Percentiles rank a stretch among this genome's conserved stretches.
Evolutionary conservation across 768 basidiomycete species (phyloP).

Genomic region (Solioccasus polychromus): DNA sequence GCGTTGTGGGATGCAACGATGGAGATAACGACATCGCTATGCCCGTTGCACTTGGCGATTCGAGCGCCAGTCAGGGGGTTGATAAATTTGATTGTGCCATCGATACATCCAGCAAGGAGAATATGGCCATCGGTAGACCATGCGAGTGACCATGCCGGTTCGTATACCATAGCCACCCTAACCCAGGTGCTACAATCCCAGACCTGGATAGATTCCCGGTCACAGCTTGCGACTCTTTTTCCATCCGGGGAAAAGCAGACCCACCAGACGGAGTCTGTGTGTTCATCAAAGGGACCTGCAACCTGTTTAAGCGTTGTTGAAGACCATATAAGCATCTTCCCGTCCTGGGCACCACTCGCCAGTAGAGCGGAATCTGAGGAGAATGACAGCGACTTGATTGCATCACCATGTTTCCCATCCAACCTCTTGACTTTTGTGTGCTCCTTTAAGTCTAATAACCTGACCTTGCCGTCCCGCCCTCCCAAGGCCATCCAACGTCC

Average conservation of each 20-base stretch:
- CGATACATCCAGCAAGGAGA: slow-evolving; percentile 17
- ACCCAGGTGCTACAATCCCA: slow-evolving; percentile 12
- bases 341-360: slow-evolving; percentile 17
- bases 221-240: slow-evolving; percentile 18
- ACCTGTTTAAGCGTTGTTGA: slow-evolving; percentile 1
- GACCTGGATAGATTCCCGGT: slow-evolving; percentile 14
- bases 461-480: slow-evolving; percentile 15
- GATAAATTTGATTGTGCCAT: slow-evolving; percentile 15
- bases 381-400: slow-evolving; percentile 16
- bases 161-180: background rate
- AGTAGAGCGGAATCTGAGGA: slow-evolving; percentile 16
- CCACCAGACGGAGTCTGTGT: slow-evolving; percentile 16
- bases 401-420: background rate
- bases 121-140: slow-evolving; percentile 16
- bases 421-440: slow-evolving; percentile 1
- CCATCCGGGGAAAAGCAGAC: slow-evolving; percentile 21
- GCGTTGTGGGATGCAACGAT: slow-evolving; percentile 18
- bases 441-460: slow-evolving; percentile 4
- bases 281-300: slow-evolving; percentile 6
- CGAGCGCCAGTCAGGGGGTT: slow-evolving; percentile 5
- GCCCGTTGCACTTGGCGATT: slow-evolving; percentile 5
- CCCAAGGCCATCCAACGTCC: slow-evolving; percentile 16
- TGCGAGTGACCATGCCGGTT: slow-evolving; percentile 20
- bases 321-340: slow-evolving; percentile 19
- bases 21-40: slow-evolving; percentile 18